Evolutionary conservation across 1,139 yeast genomes (phyloP).

Genomic region (Suhomyces bokatorum): DNA sequence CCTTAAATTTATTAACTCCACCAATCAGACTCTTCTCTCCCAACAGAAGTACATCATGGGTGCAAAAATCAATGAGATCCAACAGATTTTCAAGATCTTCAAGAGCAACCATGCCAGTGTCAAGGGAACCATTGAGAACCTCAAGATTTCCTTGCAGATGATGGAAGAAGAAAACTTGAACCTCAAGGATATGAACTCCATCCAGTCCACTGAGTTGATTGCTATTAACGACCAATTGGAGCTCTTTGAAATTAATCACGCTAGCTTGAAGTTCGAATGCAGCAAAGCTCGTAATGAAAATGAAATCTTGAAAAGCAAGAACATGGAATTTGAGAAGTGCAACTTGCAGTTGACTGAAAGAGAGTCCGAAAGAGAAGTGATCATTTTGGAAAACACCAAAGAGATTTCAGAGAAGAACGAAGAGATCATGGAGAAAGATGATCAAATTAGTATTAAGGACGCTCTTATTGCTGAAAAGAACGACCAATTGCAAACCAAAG

Average conservation of each 20-base stretch:
- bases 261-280: constrained; percentile 13
- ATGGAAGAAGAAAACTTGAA: constrained; percentile 14
- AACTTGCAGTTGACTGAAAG: constrained; percentile 11
- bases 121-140: constrained; percentile 14
- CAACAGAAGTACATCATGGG: constrained; percentile 15
- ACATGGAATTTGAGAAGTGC: constrained; percentile 9
- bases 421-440: constrained; percentile 6
- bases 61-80: constrained; percentile 16
- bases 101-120: constrained; percentile 15
- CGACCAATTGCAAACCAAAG: constrained; percentile 11
- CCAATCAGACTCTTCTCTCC: constrained; percentile 7
- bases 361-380: constrained; percentile 15
- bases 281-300: constrained; percentile 7
- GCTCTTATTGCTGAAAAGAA: constrained; percentile 10
- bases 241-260: constrained; percentile 13
- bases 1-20: constrained; percentile 8
- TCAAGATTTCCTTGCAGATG: constrained; percentile 12
- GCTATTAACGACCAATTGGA: constrained; percentile 14
- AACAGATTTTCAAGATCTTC: constrained; percentile 18
- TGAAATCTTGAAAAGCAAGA: constrained; percentile 5
- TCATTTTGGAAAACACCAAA: constrained; percentile 14
- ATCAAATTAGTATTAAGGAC: constrained; percentile 6
- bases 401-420: constrained; percentile 13
- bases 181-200: constrained; percentile 13
- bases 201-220: constrained; percentile 13